Base-by-base conservation (phyloP, 1,284 basidiomycete genomes). In the Xerocomus amazonicus region DNA sequence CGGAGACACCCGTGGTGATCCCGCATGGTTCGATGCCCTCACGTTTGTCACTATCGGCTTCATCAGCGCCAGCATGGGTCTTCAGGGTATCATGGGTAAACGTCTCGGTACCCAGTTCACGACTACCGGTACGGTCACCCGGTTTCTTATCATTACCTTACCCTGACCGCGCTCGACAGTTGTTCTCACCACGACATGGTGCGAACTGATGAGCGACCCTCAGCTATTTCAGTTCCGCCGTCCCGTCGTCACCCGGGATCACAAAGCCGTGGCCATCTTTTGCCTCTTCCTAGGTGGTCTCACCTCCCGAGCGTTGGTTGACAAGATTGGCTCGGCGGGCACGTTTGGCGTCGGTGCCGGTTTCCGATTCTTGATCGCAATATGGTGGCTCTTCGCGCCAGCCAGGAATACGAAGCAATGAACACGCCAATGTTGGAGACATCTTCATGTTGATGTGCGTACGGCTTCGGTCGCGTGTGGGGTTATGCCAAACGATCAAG, bases 61-160 rank as follows among this genome's bases (percentile, higher is more conserved):
- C 63, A 82, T 91, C 64, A 89, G 86, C 49, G 83, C 85, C 13
- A 86, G 81, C 60, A 73, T 92, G 59, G 89, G 88, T 2, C 68
- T 91, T 36, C 85, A 92, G 68, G 90, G 89, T n/a, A 87, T 92
- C 61, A 77, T 91, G 67, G 88, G 84, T 49, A 92, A 92, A 71
- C 73, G 84, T 27, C 56, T 52, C 66, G 90, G 85, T 56, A 85
- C 83, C 10, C 84, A 89, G 56, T 90, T 92, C 67, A 80, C 81
- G 38, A 91, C 87, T 14, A 87, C 85, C 16, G 80, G 85, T 87
- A 50, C 59, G 83, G 19, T 23, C 19, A 23, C 4, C 19, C 19
- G 19, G 19, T 23, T 23, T 23, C 4, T 23, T 23, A 2, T 23
- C 19, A 23, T 23, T 23, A 23, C 19, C 19, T 23, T 4, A 23